Percentiles rank a stretch among this genome's conserved stretches.
Evolutionary conservation across 495 filamentous ascomycete species (phyloP).

Genomic region (Articulospora tetracladia): DNA sequence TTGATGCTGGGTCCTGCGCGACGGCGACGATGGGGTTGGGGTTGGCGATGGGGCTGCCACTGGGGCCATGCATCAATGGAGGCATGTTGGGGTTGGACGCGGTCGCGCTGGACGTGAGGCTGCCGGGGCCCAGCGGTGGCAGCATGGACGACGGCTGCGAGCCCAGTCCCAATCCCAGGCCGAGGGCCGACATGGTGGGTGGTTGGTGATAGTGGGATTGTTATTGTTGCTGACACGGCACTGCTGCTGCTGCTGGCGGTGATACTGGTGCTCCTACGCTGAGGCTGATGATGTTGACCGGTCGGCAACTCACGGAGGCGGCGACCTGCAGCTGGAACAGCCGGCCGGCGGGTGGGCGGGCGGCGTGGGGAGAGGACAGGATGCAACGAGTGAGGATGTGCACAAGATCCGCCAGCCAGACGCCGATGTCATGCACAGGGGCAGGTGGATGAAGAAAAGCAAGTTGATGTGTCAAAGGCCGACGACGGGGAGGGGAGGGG

Average conservation of each 20-base stretch:
- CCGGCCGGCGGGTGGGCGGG: too few species aligned
- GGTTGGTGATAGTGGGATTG: neutral
- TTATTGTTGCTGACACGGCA: too few species aligned
- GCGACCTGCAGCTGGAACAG: neutral
- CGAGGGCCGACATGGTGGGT: neutral
- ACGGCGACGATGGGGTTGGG: too few species aligned
- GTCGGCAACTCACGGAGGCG: neutral
- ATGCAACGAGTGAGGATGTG: too few species aligned
- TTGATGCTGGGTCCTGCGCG: neutral
- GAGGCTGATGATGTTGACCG: neutral
- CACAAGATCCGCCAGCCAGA: too few species aligned
- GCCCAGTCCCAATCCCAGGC: neutral
- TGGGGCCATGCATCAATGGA: neutral
- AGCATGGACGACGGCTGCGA: conserved; percentile 6
- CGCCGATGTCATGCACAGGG: too few species aligned
- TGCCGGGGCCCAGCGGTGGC: conserved; percentile 5
- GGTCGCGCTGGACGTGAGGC: neutral
- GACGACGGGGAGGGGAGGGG: too few species aligned
- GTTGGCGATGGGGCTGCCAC: too few species aligned
- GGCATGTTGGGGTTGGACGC: neutral
- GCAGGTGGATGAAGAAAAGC: too few species aligned
- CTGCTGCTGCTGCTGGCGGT: too few species aligned
- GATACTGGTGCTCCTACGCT: neutral
- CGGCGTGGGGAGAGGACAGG: too few species aligned
- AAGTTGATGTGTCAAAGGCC: neutral